Evolutionary conservation across 163 green algal genomes (phyloP).

Genomic region (Trebouxiophyceae sp.): DNA sequence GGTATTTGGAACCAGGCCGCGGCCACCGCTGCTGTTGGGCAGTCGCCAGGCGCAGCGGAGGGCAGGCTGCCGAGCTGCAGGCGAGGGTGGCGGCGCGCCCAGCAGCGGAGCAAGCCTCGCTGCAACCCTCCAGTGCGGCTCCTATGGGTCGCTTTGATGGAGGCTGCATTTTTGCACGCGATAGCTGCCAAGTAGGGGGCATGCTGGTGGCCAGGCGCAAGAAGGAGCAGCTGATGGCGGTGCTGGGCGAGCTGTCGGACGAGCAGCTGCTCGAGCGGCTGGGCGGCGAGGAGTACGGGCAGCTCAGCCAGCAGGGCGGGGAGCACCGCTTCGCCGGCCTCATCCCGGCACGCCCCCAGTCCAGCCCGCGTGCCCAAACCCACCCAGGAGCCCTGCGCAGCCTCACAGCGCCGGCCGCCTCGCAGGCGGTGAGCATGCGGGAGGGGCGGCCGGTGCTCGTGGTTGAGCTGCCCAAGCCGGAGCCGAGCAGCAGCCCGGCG

Average conservation of each 20-base stretch:
- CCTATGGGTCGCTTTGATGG: too few relatives aligned
- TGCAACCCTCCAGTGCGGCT: too few relatives aligned
- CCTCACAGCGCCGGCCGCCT: neutral
- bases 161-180: too few relatives aligned
- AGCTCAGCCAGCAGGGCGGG: conserved; percentile 14
- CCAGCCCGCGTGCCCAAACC: conserved; percentile 27
- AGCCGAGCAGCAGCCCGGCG: conserved; percentile 18
- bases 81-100: too few relatives aligned
- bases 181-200: too few relatives aligned
- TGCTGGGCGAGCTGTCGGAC: conserved; percentile 43
- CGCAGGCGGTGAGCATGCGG: conserved; percentile 7
- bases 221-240: conserved; percentile 30
- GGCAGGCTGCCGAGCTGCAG: too few relatives aligned
- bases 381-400: conserved; percentile 3
- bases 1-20: too few relatives aligned
- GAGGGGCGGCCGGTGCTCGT: conserved; percentile 51
- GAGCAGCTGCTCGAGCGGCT: conserved; percentile 63
- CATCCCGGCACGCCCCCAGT: conserved; percentile 10
- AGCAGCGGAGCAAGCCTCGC: too few relatives aligned
- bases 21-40: too few relatives aligned
- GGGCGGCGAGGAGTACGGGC: conserved; percentile 23
- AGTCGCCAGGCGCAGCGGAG: too few relatives aligned
- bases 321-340: conserved; percentile 34
- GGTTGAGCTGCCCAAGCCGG: conserved; percentile 44
- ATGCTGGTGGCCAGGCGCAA: too few relatives aligned